Base-by-base conservation (phyloP, 176 grass and related monocot genomes). In the Triticum monococcum region DNA sequence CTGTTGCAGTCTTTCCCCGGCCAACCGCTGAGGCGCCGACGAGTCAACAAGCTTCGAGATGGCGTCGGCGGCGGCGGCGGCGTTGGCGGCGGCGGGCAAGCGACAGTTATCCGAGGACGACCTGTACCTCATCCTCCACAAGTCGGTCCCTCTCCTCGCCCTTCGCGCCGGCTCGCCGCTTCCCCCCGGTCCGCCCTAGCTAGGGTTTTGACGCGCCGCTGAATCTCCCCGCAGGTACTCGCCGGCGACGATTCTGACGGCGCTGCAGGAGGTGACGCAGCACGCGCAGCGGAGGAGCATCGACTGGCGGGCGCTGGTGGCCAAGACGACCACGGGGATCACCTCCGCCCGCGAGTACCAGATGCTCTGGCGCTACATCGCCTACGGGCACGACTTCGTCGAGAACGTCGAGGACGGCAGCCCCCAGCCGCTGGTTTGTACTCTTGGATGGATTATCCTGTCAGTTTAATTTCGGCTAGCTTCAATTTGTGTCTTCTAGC, bases 291-390 rank as follows among this genome's bases (percentile, higher is more conserved):
- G 64, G 45, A 70, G 79, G 80, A 30, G 28, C 12, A 89, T 98
- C 35, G 92, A 98, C 85, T 98, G 97, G 97, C 87, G 26, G 69
- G 84, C 72, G 32, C 37, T 98, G 25, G 92, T 88, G 45, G 20
- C 60, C 56, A 92, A 82, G 77, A 90, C 94, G 25, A 9, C 88
- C 36, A 98, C 94, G 33, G 97, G 97, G 67, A 94, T 98, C 84
- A 92, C 92, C 50, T 89, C 74, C 72, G 64, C 97, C 14, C 90
- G 97, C 24, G 97, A 98, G 81, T 98, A 88, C 89, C 97, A 98
- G 87, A 94, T 96, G 97, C 79, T 98, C 32, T 98, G 97, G 97
- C 91, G 94, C 50, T 89, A 98, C 89, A 66, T 96, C 60, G 97
- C 97, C 46, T 96, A 98, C 84, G 30, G 56, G 4, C 79, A 96